A percentile compares a stretch with the other conserved stretches of the same genome.
Evolutionary conservation across 2,329 filamentous ascomycete genomes (phyloP).

Genomic region (Ophiostoma ulmi): DNA sequence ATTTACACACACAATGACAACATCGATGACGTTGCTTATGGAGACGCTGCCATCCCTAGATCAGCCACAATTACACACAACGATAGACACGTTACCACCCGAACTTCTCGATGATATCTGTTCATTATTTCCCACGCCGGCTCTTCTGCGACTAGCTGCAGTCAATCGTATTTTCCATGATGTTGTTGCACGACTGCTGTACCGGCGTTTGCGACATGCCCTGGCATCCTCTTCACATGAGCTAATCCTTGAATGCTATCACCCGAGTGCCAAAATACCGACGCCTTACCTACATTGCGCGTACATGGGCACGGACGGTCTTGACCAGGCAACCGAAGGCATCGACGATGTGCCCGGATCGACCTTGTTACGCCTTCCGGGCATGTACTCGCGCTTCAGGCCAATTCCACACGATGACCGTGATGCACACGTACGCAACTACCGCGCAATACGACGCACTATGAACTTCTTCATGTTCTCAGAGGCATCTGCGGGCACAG

Average conservation of each 20-base stretch:
- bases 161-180: slow-evolving; percentile 34
- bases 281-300: slow-evolving; percentile 64
- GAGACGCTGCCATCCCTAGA: not conserved
- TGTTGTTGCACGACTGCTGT: slow-evolving; percentile 31
- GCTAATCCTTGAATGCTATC: slow-evolving; percentile 73
- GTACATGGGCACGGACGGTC: slow-evolving; percentile 58
- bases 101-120: slow-evolving; percentile 35
- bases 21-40: slow-evolving; percentile 10
- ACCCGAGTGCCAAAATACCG: slow-evolving; percentile 62
- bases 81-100: slow-evolving; percentile 10
- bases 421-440: slow-evolving; percentile 36
- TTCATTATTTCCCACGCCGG: slow-evolving; percentile 30
- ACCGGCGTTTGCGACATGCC: slow-evolving; percentile 39
- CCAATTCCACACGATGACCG: slow-evolving; percentile 51
- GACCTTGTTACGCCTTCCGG: slow-evolving; percentile 41
- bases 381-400: slow-evolving; percentile 65
- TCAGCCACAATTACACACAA: not conserved
- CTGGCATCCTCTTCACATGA: slow-evolving; percentile 56
- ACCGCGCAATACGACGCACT: slow-evolving; percentile 18
- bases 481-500: slow-evolving; percentile 22
- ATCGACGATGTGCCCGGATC: slow-evolving; percentile 34
- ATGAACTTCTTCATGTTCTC: slow-evolving; percentile 22
- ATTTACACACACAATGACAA: not conserved
- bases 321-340: slow-evolving; percentile 42
- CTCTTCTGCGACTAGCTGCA: slow-evolving; percentile 31